Evolutionary conservation across 176 grass and related monocot species (phyloP).

Genomic region (sorghum (Sorghum bicolor)): Sorghum_bicolor_NCBIv3 NC_012870.2:11027001-11027500

Average conservation of each 20-base stretch:
- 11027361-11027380: slow-evolving; percentile 18
- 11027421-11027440: slow-evolving; percentile 21
- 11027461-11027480: background rate
- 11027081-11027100: slow-evolving; percentile 62
- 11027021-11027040: background rate
- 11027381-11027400: background rate
- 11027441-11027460: background rate
- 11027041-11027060: slow-evolving; percentile 55
- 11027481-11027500: background rate
- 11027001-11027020: slow-evolving; percentile 55
- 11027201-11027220: slow-evolving; percentile 43
- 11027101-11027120: slow-evolving; percentile 65
- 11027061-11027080: slow-evolving; percentile 55
- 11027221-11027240: slow-evolving; percentile 97
- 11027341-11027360: background rate
- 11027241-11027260: slow-evolving; percentile 74
- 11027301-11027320: background rate
- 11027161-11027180: slow-evolving; percentile 75
- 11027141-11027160: slow-evolving; percentile 67
- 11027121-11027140: slow-evolving; percentile 71
- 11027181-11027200: slow-evolving; percentile 81
- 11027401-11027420: slow-evolving; percentile 29
- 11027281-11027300: background rate
- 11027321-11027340: slow-evolving; percentile 41
- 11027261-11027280: slow-evolving; percentile 50